Conservation (phyloP, 208 protist genomes). For the Crithidia thermophila region DNA sequence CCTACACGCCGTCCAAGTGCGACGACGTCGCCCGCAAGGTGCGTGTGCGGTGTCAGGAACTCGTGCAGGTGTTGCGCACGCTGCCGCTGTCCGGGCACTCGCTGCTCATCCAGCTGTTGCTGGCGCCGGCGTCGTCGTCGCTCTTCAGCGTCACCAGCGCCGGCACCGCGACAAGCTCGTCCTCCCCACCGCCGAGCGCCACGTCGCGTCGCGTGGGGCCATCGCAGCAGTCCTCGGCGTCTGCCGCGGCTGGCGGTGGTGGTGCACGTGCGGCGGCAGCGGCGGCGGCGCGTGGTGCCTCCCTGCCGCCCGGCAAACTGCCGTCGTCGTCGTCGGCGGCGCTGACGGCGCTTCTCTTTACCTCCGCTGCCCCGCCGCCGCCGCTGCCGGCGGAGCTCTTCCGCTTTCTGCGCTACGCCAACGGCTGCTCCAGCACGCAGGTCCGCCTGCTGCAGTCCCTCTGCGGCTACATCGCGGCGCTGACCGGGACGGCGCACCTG, state of each 20-base stretch:
- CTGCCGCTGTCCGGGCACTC: slow-evolving; percentile 59
- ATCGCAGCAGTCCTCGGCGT: neutral
- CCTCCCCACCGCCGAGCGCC: slow-evolving; percentile 3
- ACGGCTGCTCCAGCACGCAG: slow-evolving; percentile 69
- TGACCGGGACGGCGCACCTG: slow-evolving; percentile 40
- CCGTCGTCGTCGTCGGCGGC: neutral
- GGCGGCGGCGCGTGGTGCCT: neutral
- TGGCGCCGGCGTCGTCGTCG: slow-evolving; percentile 66
- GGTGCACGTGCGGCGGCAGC: neutral
- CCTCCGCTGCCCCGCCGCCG: slow-evolving; percentile 8
- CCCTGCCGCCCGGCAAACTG: neutral
- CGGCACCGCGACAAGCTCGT: neutral
- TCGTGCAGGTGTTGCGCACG: slow-evolving; percentile 36
- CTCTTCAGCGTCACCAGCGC: slow-evolving; percentile 36
- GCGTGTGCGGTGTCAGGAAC: slow-evolving; percentile 50
- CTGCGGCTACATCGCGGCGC: slow-evolving; percentile 67
- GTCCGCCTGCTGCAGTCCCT: slow-evolving; percentile 60
- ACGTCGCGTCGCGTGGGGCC: neutral
- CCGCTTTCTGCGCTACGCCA: slow-evolving; percentile 77
- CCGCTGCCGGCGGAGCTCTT: slow-evolving; percentile 57
- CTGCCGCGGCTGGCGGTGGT: neutral
- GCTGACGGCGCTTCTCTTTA: slow-evolving; percentile 4
- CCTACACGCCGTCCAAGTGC: slow-evolving; percentile 43
- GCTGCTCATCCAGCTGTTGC: slow-evolving; percentile 64
- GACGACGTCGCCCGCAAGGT: slow-evolving; percentile 65